A percentile compares a stretch with the other conserved stretches of the same genome.
phyloP scores from a whole-genome alignment of 768 basidiomycete genomes.

The Xanthoconium stramineum region DNA sequence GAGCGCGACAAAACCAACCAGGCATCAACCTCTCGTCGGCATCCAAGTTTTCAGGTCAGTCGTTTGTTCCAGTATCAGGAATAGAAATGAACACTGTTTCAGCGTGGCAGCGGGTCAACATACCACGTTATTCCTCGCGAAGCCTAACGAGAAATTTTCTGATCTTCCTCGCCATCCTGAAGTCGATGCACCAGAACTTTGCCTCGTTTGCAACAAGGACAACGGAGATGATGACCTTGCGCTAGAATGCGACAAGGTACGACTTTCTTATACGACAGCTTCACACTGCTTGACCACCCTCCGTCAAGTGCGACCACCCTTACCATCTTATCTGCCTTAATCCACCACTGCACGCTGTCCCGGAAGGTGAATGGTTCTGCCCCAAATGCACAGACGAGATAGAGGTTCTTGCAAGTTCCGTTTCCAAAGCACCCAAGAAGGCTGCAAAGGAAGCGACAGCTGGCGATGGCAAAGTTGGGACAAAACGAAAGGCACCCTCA shows the following conservation, averaged over 20 bases:
- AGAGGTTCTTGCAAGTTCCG: constrained; percentile 37
- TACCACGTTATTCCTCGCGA: constrained; percentile 79
- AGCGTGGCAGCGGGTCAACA: constrained; percentile 87
- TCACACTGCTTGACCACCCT: constrained; percentile 1
- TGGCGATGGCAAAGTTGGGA: constrained; percentile 26
- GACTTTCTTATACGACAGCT: neutral
- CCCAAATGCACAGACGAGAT: constrained; percentile 64
- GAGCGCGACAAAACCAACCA: constrained; percentile 80
- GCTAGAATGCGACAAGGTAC: constrained; percentile 89
- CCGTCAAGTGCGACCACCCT: constrained; percentile 76
- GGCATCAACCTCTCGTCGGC: constrained; percentile 65
- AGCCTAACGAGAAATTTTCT: constrained; percentile 68
- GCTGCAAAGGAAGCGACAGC: constrained; percentile 1
- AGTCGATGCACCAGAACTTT: constrained; percentile 61
- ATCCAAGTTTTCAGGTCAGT: constrained; percentile 70
- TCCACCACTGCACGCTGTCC: constrained; percentile 73
- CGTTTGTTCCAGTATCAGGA: constrained; percentile 31
- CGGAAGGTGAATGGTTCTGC: constrained; percentile 94
- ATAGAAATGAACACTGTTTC: constrained; percentile 1
- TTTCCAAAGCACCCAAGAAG: constrained; percentile 20
- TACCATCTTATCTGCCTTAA: constrained; percentile 81
- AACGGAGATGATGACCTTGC: constrained; percentile 69
- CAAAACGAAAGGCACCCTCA: constrained; percentile 47
- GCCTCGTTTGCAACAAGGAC: constrained; percentile 69
- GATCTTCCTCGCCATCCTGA: constrained; percentile 85